These are phyloP conservation scores for Beauveria scarabaeidicola DNA, from an alignment of 2,329 filamentous ascomycete genomes.

Conservation along the genomic window DNA sequence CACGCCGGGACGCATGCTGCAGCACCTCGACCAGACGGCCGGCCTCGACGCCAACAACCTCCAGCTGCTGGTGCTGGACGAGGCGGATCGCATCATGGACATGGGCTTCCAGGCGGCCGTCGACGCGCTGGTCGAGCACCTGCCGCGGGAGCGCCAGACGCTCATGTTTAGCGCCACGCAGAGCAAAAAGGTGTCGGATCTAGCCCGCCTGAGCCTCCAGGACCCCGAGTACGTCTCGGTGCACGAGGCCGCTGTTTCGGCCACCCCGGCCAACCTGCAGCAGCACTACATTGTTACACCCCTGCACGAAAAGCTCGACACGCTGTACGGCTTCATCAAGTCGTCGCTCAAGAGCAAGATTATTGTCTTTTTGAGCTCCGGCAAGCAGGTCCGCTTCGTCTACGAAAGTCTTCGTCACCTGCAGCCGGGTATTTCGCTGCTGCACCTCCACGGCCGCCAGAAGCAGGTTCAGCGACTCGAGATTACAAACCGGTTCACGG, in stretches of 20 bases:
- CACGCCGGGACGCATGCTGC: constrained; percentile 88
- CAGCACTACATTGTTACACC: constrained; percentile 88
- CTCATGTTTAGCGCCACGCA: constrained; percentile 94
- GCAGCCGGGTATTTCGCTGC: constrained; percentile 84
- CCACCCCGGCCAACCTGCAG: constrained; percentile 76
- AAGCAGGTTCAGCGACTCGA: constrained; percentile 85
- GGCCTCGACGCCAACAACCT: constrained; percentile 84
- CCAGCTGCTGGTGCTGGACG: constrained; percentile 87
- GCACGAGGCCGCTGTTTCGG: constrained; percentile 69
- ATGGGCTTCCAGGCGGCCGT: constrained; percentile 91
- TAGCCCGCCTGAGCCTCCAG: constrained; percentile 77
- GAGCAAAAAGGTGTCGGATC: constrained; percentile 85
- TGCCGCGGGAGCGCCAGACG: constrained; percentile 80
- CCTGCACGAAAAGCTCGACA: constrained; percentile 81
- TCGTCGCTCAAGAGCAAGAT: constrained; percentile 90
- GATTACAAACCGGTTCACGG: constrained; percentile 75
- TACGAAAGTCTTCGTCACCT: constrained; percentile 90
- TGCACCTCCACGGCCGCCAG: constrained; percentile 89
- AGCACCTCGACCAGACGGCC: constrained; percentile 91
- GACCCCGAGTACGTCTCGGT: constrained; percentile 95
- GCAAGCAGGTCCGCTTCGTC: constrained; percentile 92
- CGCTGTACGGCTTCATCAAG: constrained; percentile 85
- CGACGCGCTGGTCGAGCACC: constrained; percentile 86
- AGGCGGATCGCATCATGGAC: constrained; percentile 94
- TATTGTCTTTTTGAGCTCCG: constrained; percentile 88